Evolutionary conservation across 495 filamentous ascomycete species (phyloP).

Genomic region (Chaetomium cochliodes): DNA sequence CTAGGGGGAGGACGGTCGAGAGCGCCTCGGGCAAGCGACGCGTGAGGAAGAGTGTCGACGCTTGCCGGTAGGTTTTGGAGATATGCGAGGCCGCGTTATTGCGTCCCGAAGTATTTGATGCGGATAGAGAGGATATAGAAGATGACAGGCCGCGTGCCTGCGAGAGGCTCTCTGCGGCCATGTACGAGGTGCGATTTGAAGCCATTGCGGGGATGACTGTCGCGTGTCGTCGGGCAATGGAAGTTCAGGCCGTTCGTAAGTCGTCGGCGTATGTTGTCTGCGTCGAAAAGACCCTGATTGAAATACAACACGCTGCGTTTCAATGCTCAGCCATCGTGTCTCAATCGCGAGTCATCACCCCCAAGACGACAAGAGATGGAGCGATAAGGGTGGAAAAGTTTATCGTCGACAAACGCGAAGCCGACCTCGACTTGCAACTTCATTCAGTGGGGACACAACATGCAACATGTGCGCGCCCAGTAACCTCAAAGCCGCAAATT

Average conservation of each 20-base stretch:
- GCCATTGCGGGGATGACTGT: constrained; percentile 29
- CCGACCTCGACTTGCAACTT: constrained; percentile 1
- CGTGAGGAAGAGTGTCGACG: constrained; percentile 87
- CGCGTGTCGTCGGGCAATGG: constrained; percentile 2
- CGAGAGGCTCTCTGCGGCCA: constrained; percentile 28
- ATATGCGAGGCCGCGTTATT: constrained; percentile 60
- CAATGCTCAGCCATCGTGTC: constrained; percentile 14
- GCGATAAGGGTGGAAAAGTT: constrained; percentile 19
- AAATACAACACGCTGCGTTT: constrained; percentile 5
- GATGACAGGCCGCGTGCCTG: constrained; percentile 38
- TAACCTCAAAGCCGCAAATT: constrained; percentile 9
- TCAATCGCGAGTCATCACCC: constrained; percentile 1
- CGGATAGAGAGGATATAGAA: constrained; percentile 49
- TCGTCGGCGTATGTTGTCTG: neutral
- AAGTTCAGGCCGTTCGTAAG: constrained; percentile 1
- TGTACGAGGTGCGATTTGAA: constrained; percentile 36
- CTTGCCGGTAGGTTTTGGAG: constrained; percentile 83
- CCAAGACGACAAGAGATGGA: neutral
- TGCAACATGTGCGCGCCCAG: constrained; percentile 9
- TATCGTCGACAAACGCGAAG: constrained; percentile 9
- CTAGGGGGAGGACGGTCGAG: constrained; percentile 74
- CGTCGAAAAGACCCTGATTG: neutral
- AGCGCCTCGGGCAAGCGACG: constrained; percentile 86
- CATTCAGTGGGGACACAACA: constrained; percentile 15
- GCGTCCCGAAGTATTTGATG: constrained; percentile 52